Evolutionary conservation across 164 flowering plant genomes (phyloP), one percentile per base, ranked within the genome.

Genomic region (Vitis riparia): DNA sequence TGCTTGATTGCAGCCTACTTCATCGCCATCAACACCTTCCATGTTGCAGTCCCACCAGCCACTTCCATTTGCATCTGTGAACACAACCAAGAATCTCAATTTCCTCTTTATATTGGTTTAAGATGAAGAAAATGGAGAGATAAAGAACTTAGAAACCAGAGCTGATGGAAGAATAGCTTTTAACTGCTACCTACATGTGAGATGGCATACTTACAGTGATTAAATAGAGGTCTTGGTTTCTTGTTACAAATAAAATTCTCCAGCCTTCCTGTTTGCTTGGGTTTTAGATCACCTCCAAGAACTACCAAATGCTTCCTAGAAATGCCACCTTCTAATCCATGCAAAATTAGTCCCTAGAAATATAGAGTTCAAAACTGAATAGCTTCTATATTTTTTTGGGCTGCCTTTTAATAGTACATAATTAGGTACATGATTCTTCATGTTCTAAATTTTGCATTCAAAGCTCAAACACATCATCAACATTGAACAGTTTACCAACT

Each of bases 11-110:
- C 69, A 70, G 27, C 94, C 98, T 8, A 94, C 94, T 85, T 85
- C 97, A 73, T 91, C 97, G 55, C 62, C 80, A 79, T 92, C 99
- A 49, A 94, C 68, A 29, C 99, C 97, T 77, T 80, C 97, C 94
- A 84, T 94, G 66, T 86, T 71, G 63, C 74, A 68, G 74, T 87
- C 94, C 97, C 99, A 92, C 92, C 92, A 92, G 23, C 99, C 98
- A 64, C 81, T 70, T 47, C 99, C 99, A 82, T 82, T 91, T 77
- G 86, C 97, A 88, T 94, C 98, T 94, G 84, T 47, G 15, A 72
- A 11, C 48, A 65, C 7, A 56, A 44, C 29, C 37, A 53, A 59
- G 49, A 47, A 60, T 8, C 66, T n/a, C 8, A 17, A 17, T 49
- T 9, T 8, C 1, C 8, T 59, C 48, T 9, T 56, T n/a, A 53